Conservation (phyloP, 768 basidiomycete genomes). For the Agaricus blazei region DNA sequence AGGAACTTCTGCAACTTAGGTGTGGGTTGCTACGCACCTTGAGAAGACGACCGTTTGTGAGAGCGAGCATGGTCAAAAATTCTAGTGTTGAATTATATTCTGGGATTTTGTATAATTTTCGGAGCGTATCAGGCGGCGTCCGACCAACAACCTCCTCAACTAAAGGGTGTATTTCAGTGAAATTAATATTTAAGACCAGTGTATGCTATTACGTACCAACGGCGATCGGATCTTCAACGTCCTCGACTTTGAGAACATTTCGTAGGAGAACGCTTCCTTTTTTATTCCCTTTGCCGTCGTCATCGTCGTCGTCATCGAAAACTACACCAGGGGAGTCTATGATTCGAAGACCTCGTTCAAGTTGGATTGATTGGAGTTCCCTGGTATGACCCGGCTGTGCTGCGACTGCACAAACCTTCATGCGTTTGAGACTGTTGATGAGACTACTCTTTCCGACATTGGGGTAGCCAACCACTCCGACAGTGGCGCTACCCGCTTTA, state of each 20-base stretch:
- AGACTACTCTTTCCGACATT: constrained; percentile 96
- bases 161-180: constrained; percentile 21
- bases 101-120: constrained; percentile 83
- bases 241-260: constrained; percentile 88
- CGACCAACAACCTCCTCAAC: constrained; percentile 84
- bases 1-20: too few relatives aligned
- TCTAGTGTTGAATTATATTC: constrained; percentile 67
- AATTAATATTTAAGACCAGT: background rate
- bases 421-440: constrained; percentile 86
- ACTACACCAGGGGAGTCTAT: constrained; percentile 98
- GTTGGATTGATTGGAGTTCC: constrained; percentile 83
- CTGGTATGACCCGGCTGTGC: constrained; percentile 94
- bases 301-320: constrained; percentile 71
- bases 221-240: constrained; percentile 84
- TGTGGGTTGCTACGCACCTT: constrained; percentile 47
- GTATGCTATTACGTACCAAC: constrained; percentile 55
- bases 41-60: constrained; percentile 75
- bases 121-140: constrained; percentile 65
- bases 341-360: constrained; percentile 89
- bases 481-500: constrained; percentile 64
- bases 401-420: constrained; percentile 86
- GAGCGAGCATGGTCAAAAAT: constrained; percentile 86
- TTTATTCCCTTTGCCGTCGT: constrained; percentile 37
- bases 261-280: constrained; percentile 70
- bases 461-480: constrained; percentile 94